Evolutionary conservation across 306 rosid species (phyloP).

Genomic region (Coriaria nepalensis): DNA sequence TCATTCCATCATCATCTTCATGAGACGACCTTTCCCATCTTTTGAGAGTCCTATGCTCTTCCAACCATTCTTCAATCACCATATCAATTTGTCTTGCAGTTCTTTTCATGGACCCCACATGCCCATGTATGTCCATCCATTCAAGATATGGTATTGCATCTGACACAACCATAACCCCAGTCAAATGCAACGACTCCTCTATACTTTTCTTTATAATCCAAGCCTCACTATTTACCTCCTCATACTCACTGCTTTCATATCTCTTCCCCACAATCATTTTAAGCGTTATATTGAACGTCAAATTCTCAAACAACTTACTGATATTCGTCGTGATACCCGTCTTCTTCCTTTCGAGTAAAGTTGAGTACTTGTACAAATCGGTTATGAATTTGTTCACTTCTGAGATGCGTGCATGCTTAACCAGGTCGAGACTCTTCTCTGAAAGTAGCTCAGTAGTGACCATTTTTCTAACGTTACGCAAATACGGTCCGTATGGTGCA

Average conservation of each 20-base stretch:
- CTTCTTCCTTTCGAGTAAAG: not conserved
- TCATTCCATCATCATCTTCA: not conserved
- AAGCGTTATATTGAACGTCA: not conserved
- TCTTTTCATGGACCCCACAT: conserved; percentile 4
- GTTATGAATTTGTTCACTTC: not conserved
- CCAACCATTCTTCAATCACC: not conserved
- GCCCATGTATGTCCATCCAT: conserved; percentile 4
- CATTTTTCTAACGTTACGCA: not conserved
- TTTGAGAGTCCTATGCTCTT: conserved; percentile 4
- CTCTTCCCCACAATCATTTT: conserved; percentile 1
- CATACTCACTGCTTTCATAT: not conserved
- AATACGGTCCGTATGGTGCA: not conserved
- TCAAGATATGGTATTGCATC: not conserved
- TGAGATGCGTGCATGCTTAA: not conserved
- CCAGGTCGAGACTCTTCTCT: not conserved
- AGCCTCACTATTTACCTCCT: not conserved
- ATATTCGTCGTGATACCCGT: not conserved
- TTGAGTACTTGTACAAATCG: not conserved
- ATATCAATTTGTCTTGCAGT: not conserved
- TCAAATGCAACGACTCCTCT: not conserved
- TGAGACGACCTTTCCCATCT: not conserved
- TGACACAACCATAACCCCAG: not conserved
- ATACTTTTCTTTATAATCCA: not conserved
- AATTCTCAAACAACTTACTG: not conserved
- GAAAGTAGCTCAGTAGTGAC: not conserved